Evolutionary conservation across 2,329 filamentous ascomycete species (phyloP).

Genomic region (Fusarium marasasianum): DNA sequence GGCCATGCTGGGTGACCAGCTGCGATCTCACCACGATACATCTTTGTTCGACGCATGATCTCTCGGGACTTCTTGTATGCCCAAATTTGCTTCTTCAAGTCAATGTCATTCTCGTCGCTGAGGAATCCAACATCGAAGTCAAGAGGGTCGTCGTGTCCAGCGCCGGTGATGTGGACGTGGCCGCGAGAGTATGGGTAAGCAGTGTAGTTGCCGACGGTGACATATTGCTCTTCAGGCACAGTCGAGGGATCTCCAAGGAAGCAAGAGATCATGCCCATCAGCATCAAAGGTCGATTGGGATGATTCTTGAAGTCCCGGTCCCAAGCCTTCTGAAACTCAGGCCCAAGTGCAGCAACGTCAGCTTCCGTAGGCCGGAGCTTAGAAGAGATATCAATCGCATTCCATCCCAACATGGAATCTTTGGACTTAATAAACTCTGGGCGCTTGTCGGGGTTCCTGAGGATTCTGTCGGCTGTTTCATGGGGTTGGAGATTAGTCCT

Average conservation of each 20-base stretch:
- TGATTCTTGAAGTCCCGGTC: slow-evolving; percentile 60
- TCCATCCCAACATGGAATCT: slow-evolving; percentile 65
- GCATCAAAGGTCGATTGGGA: slow-evolving; percentile 58
- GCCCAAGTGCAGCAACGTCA: slow-evolving; percentile 62
- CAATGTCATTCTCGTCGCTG: slow-evolving; percentile 64
- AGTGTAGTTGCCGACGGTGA: slow-evolving; percentile 60
- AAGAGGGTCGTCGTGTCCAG: slow-evolving; percentile 52
- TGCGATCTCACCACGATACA: slow-evolving; percentile 60
- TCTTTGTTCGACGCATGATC: slow-evolving; percentile 64
- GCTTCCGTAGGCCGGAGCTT: slow-evolving; percentile 65
- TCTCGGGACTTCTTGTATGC: slow-evolving; percentile 73
- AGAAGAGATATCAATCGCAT: slow-evolving; percentile 62
- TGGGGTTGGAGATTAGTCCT: slow-evolving; percentile 42
- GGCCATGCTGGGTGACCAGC: slow-evolving; percentile 57
- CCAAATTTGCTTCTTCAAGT: slow-evolving; percentile 70
- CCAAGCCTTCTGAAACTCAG: slow-evolving; percentile 63
- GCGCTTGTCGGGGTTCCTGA: slow-evolving; percentile 58
- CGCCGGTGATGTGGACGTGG: slow-evolving; percentile 66
- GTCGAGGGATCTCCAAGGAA: slow-evolving; percentile 55
- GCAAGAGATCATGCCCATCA: slow-evolving; percentile 49
- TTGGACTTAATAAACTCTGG: slow-evolving; percentile 56
- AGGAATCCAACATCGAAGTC: slow-evolving; percentile 69
- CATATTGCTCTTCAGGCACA: slow-evolving; percentile 57
- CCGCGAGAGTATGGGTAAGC: slow-evolving; percentile 63
- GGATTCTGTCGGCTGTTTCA: slow-evolving; percentile 60